phyloP scores from a whole-genome alignment of 2,329 filamentous ascomycete species.

The Neopestalotiopsis clavispora region DNA sequence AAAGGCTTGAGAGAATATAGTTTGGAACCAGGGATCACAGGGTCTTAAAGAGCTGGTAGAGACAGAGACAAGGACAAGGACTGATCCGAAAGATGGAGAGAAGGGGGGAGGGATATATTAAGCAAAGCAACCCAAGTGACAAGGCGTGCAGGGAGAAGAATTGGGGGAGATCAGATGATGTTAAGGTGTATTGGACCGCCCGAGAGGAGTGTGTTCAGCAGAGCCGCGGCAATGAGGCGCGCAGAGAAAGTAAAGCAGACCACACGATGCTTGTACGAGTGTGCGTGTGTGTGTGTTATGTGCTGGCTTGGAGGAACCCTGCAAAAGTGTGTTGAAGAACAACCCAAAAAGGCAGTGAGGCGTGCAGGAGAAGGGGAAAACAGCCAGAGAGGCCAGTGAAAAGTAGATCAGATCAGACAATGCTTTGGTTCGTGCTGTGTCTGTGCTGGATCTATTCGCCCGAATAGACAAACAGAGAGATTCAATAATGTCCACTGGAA shows the following conservation, averaged over 20 bases:
- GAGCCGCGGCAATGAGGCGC: background rate
- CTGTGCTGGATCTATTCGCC: background rate
- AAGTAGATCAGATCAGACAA: background rate
- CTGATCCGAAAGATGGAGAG: background rate
- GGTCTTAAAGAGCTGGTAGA: background rate
- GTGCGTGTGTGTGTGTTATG: no score
- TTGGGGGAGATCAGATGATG: no score
- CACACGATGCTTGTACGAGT: no score
- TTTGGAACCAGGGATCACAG: background rate
- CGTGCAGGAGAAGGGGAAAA: background rate
- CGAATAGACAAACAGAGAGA: background rate
- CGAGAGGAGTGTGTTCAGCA: no score
- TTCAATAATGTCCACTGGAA: background rate
- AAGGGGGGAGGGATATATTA: background rate
- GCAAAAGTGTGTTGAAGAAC: background rate
- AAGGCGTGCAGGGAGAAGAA: background rate
- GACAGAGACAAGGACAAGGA: background rate
- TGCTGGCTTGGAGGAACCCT: no score
- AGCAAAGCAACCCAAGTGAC: background rate
- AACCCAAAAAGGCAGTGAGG: background rate
- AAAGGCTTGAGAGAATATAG: conserved; percentile 1
- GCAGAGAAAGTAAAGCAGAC: background rate
- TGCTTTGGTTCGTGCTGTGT: background rate
- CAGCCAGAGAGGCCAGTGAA: background rate
- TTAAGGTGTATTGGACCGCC: no score